A percentile compares a stretch with the other conserved stretches of the same genome.
Conservation (phyloP, 345 rosid genomes). For the Rhizophora mangle region DNA sequence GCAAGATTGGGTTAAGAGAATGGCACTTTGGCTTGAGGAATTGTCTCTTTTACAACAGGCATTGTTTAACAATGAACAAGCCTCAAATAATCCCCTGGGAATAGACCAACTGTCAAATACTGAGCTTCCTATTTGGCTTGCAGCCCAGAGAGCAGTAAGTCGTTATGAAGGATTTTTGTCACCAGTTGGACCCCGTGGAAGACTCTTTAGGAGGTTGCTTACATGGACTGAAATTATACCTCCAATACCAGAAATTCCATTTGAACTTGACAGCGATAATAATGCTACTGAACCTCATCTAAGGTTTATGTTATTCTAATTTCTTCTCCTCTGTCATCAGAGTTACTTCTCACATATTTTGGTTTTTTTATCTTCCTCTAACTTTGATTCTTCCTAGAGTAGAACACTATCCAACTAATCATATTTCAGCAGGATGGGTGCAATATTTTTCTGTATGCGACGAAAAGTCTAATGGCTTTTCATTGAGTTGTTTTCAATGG, state of each 20-base stretch:
- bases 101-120: conserved; percentile 48
- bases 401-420: background rate
- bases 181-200: conserved; percentile 82
- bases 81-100: conserved; percentile 36
- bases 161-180: conserved; percentile 84
- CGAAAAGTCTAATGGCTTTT: background rate
- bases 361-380: conserved; percentile 8
- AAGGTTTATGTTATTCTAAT: conserved; percentile 45
- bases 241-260: conserved; percentile 57
- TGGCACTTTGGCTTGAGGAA: conserved; percentile 63
- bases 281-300: conserved; percentile 67
- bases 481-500: background rate
- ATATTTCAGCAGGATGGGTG: background rate
- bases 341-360: conserved; percentile 2
- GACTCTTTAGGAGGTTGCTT: conserved; percentile 73
- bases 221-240: conserved; percentile 65
- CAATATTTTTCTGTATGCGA: background rate
- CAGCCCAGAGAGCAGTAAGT: conserved; percentile 90
- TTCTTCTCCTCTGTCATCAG: conserved; percentile 6
- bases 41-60: conserved; percentile 51
- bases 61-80: conserved; percentile 41
- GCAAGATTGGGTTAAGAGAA: conserved; percentile 47
- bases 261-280: conserved; percentile 45
- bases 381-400: conserved; percentile 6
- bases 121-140: conserved; percentile 80